phyloP scores from a whole-genome alignment of 2,329 filamentous ascomycete genomes.

The Talaromyces sp. region DNA sequence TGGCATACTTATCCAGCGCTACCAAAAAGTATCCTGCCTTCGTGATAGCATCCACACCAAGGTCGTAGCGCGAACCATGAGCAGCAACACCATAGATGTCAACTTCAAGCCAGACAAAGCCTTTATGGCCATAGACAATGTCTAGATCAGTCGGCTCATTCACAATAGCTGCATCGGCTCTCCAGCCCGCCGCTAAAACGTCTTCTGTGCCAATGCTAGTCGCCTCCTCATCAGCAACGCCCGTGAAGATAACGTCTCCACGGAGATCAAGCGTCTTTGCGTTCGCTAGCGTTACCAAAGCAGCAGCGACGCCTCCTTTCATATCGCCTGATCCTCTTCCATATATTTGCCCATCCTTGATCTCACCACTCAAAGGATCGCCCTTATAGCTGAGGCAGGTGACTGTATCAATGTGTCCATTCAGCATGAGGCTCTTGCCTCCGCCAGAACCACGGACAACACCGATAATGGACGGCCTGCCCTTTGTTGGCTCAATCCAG shows the following conservation, averaged over 20 bases:
- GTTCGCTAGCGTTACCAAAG: conserved; percentile 44
- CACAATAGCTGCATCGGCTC: conserved; percentile 50
- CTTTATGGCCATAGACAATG: conserved; percentile 42
- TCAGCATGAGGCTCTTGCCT: neutral
- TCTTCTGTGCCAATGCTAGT: conserved; percentile 52
- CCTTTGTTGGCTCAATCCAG: neutral
- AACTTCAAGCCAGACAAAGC: conserved; percentile 43
- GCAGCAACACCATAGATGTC: conserved; percentile 36
- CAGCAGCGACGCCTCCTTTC: conserved; percentile 51
- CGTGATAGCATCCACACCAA: conserved; percentile 51
- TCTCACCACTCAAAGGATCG: neutral
- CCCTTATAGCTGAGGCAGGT: neutral
- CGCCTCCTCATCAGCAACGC: conserved; percentile 55
- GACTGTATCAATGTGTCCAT: neutral
- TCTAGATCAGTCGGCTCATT: neutral
- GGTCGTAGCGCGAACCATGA: conserved; percentile 38
- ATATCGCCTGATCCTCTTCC: neutral
- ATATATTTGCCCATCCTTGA: neutral
- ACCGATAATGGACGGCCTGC: neutral
- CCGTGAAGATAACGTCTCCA: conserved; percentile 54
- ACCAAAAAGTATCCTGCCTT: conserved; percentile 32
- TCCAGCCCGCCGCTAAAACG: conserved; percentile 52
- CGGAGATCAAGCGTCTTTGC: conserved; percentile 29
- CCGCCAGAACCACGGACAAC: neutral
- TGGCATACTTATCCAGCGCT: neutral